Base-by-base conservation (phyloP, 495 filamentous ascomycete genomes). In the Podospora bellae-mahoneyi region DNA sequence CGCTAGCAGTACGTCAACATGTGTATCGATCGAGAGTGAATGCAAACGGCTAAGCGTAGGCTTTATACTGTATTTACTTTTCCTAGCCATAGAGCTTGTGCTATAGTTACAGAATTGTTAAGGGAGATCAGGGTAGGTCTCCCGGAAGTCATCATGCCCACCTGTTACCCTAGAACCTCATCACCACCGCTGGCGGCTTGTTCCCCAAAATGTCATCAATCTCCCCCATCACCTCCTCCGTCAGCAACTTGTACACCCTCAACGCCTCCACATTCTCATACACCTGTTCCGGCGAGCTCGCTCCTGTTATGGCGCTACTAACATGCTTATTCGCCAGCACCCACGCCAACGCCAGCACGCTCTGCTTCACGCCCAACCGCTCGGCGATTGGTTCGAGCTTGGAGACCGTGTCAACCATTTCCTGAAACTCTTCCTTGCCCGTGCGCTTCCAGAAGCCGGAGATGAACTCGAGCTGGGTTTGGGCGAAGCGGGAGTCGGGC, bases 261-360 rank as follows among this genome's bases (percentile, higher is more conserved):
- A 96, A 65, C 56, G 90, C 87, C 71, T 82, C 78, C 54, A 92
- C 79, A 65, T 90, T 91, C 73, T 94, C 88, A 60, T 85, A 85
- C 18, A 96, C 83, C 79, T 96, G 91, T 79, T 89, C 86, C 15
- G 86, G 82, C 60, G 83, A 82, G 70, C 88, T 91, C 1, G 92
- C 92, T 19, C 91, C 92, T 1, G 88, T 92, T 77, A 95, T 93
- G 69, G 91, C 89, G 4, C 85, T 87, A 58, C 85, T 88, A 67
- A 96, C 86, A 66, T 91, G 85, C 28, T 84, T 84, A 74, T 95
- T 94, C 78, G 87, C 90, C 63, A 94, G 78, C 67, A 91, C 86
- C 92, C 91, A 95, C 9, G 91, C 92, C 58, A 93, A 80, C 0
- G 91, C 89, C 66, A 95, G 80, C 68, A 87, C 85, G 30, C 88